These are phyloP conservation scores for Litsea cubeba DNA, from an alignment of 164 flowering plant species.

Conservation along the genomic window DNA sequence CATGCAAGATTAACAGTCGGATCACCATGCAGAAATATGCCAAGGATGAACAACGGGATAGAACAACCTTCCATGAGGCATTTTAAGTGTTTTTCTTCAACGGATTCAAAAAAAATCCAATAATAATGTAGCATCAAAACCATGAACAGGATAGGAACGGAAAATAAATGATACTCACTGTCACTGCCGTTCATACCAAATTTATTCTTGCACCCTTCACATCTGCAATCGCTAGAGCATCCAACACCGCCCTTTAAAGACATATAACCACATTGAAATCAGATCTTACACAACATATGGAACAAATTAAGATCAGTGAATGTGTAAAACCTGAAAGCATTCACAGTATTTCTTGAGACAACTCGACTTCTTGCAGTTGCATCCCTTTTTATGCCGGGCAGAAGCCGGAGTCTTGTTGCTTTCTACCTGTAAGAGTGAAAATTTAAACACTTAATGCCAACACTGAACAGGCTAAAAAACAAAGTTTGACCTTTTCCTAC, in stretches of 20 bases:
- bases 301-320: slow-evolving; percentile 1
- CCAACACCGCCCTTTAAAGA: slow-evolving; percentile 84
- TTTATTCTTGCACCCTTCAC: slow-evolving; percentile 89
- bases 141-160: background rate
- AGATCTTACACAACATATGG: slow-evolving; percentile 11
- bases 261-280: slow-evolving; percentile 11
- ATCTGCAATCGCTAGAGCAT: slow-evolving; percentile 91
- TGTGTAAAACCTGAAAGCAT: slow-evolving; percentile 84
- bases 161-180: slow-evolving; percentile 40
- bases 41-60: too few species aligned
- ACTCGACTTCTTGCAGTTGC: slow-evolving; percentile 98
- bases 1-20: too few species aligned
- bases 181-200: slow-evolving; percentile 77
- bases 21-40: too few species aligned
- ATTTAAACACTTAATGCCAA: background rate
- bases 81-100: too few species aligned
- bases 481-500: slow-evolving; percentile 16
- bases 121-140: background rate
- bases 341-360: slow-evolving; percentile 97
- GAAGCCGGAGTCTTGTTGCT: slow-evolving; percentile 82
- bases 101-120: too few species aligned
- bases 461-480: background rate
- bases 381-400: slow-evolving; percentile 94
- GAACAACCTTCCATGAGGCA: background rate
- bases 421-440: slow-evolving; percentile 52